These are phyloP conservation scores for Nematodospora anomalae DNA, from an alignment of 1,139 yeast species.

Conservation along the genomic window DNA sequence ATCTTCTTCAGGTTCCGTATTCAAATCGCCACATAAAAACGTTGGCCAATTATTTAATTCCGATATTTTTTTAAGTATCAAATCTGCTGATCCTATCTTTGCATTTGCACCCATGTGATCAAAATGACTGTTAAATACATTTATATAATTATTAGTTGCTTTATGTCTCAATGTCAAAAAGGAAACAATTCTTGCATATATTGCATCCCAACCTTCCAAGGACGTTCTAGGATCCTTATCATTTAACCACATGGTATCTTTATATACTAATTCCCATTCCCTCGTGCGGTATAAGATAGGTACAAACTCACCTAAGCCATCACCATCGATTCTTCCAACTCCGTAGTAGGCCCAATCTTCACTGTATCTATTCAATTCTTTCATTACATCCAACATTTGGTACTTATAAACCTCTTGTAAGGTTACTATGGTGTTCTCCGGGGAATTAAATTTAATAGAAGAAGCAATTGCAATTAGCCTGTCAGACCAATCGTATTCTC, in stretches of 20 bases:
- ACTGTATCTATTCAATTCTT: conserved; percentile 26
- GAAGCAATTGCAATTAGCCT: conserved; percentile 26
- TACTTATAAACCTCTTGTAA: conserved; percentile 38
- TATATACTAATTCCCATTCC: conserved; percentile 35
- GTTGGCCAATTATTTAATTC: conserved; percentile 39
- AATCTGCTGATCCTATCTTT: conserved; percentile 45
- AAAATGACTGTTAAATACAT: conserved; percentile 58
- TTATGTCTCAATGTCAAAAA: conserved; percentile 40
- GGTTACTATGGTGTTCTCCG: conserved; percentile 28
- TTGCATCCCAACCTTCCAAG: conserved; percentile 57
- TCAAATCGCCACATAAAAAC: conserved; percentile 52
- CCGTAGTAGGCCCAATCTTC: conserved; percentile 35
- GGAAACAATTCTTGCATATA: conserved; percentile 46
- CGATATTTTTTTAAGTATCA: conserved; percentile 41
- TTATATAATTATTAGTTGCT: conserved; percentile 28
- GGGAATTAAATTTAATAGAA: conserved; percentile 30
- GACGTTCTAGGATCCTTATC: conserved; percentile 28
- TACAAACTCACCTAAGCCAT: conserved; percentile 34
- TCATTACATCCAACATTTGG: conserved; percentile 34
- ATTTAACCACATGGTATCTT: conserved; percentile 39
- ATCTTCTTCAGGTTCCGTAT: conserved; percentile 51
- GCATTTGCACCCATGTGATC: conserved; percentile 55
- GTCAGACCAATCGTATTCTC: conserved; percentile 33
- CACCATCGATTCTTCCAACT: conserved; percentile 36
- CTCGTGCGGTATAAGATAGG: conserved; percentile 29